phyloP scores from a whole-genome alignment of 352 stramenopile genomes.

The Pythium dissotocum region DNA sequence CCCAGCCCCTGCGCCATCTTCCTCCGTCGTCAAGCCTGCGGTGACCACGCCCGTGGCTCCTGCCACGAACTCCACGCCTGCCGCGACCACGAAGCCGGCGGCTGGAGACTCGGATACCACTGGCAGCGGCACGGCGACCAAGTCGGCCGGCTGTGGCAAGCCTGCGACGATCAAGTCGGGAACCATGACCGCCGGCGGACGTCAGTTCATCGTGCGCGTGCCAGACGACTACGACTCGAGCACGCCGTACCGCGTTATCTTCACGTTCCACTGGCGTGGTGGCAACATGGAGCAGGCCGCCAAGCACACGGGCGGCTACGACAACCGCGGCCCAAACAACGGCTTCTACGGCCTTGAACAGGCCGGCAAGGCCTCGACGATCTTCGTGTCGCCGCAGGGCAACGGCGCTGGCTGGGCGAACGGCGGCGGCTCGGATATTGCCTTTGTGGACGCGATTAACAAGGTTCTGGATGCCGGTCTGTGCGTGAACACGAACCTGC shows the following conservation, averaged over 20 bases:
- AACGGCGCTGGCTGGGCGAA: conserved; percentile 28
- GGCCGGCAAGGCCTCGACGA: conserved; percentile 23
- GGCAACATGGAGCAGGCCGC: conserved; percentile 29
- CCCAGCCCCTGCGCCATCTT: not conserved
- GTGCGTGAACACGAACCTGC: conserved; percentile 35
- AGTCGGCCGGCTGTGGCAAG: conserved; percentile 23
- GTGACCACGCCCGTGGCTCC: not conserved
- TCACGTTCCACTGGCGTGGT: conserved; percentile 37
- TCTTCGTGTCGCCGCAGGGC: conserved; percentile 37
- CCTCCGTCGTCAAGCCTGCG: not conserved
- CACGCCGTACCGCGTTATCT: conserved; percentile 28
- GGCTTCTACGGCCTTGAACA: conserved; percentile 32
- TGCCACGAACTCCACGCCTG: not conserved
- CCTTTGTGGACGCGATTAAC: conserved; percentile 32
- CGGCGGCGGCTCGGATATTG: conserved; percentile 30
- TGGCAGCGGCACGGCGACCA: conserved; percentile 1
- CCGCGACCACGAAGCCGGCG: not conserved
- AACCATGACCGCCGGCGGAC: conserved; percentile 27
- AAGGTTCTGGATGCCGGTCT: conserved; percentile 30
- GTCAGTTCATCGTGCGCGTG: conserved; percentile 36
- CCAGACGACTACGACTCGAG: conserved; percentile 31
- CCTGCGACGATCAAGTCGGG: conserved; percentile 16
- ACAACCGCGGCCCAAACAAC: conserved; percentile 12
- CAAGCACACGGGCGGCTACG: conserved; percentile 38
- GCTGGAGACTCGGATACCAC: not conserved